Evolutionary conservation across 2,329 filamentous ascomycete genomes (phyloP).

Genomic region (Helicocarpus griseus): DNA sequence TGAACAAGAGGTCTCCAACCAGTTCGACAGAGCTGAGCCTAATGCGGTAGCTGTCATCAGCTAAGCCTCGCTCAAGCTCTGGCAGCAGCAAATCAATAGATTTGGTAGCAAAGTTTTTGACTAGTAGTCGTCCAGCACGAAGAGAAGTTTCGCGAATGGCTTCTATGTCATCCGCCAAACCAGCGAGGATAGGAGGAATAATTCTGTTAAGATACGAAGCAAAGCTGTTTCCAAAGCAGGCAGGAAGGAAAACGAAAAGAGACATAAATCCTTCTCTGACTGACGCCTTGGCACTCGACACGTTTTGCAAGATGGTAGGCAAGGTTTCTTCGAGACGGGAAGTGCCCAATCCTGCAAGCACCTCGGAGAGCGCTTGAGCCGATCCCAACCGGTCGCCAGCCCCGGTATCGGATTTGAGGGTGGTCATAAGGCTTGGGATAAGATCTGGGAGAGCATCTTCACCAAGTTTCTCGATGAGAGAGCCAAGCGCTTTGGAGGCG

Average conservation of each 20-base stretch:
- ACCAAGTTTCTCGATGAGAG: constrained; percentile 94
- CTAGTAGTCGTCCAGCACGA: constrained; percentile 81
- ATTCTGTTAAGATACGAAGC: constrained; percentile 91
- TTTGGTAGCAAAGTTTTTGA: constrained; percentile 96
- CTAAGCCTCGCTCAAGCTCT: constrained; percentile 88
- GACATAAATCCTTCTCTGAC: constrained; percentile 99
- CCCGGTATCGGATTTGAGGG: constrained; percentile 91
- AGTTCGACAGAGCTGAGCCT: constrained; percentile 96
- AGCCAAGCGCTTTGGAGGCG: constrained; percentile 88
- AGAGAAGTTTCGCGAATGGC: constrained; percentile 95
- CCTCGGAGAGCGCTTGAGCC: constrained; percentile 90
- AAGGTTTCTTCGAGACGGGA: constrained; percentile 87
- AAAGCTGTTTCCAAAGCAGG: constrained; percentile 98
- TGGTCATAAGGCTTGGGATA: constrained; percentile 94
- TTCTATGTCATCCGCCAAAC: constrained; percentile 90
- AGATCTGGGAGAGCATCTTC: constrained; percentile 95
- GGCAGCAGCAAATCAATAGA: constrained; percentile 90
- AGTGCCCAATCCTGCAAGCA: constrained; percentile 88
- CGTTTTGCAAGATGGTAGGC: constrained; percentile 92
- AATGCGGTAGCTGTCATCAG: constrained; percentile 96
- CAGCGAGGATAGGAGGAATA: constrained; percentile 87
- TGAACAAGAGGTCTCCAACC: constrained; percentile 93
- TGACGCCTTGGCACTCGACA: constrained; percentile 77
- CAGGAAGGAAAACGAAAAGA: constrained; percentile 95
- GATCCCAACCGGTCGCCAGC: constrained; percentile 93